A percentile compares a stretch with the other conserved stretches of the same genome.
Conservation (phyloP, 768 basidiomycete genomes). For the Pleurotus giganteus region DNA sequence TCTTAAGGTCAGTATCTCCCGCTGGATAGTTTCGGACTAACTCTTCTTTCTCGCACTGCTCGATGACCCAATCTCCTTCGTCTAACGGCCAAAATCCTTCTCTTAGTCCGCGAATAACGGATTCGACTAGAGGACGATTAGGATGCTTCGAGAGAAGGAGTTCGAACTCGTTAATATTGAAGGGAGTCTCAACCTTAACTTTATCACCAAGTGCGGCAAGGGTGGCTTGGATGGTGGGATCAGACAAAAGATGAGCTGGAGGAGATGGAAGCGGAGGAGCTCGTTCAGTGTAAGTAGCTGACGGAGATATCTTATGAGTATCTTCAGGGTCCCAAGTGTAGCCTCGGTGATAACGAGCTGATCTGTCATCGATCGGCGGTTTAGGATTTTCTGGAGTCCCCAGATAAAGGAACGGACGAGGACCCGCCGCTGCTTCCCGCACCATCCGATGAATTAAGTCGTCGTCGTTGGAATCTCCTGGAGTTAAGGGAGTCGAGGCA, state of each 20-base stretch:
- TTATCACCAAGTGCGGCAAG: conserved; percentile 11
- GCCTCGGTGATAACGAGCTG: background rate
- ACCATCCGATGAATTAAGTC: background rate
- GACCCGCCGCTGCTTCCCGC: conserved; percentile 1
- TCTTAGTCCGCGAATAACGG: conserved; percentile 19
- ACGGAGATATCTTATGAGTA: conserved; percentile 11
- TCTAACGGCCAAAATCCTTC: conserved; percentile 33
- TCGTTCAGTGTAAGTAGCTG: conserved; percentile 13
- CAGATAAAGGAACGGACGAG: background rate
- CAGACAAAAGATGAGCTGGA: conserved; percentile 15
- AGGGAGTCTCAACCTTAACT: conserved; percentile 25
- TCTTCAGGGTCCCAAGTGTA: conserved; percentile 11
- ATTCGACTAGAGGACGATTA: conserved; percentile 27
- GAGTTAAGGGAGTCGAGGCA: background rate
- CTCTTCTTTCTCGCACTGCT: background rate
- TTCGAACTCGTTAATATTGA: conserved; percentile 23
- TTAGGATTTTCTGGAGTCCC: background rate
- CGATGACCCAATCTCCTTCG: conserved; percentile 18
- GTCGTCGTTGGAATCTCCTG: background rate
- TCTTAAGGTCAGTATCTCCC: conserved; percentile 12
- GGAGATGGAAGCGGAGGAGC: conserved; percentile 19
- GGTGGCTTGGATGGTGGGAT: conserved; percentile 13
- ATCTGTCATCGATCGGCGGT: background rate
- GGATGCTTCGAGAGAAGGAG: conserved; percentile 21
- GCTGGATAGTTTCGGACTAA: conserved; percentile 13